A percentile compares a stretch with the other conserved stretches of the same genome.
Evolutionary conservation across 1,284 basidiomycete genomes (phyloP).

Genomic region (Cutaneotrichosporon cavernicola): DNA sequence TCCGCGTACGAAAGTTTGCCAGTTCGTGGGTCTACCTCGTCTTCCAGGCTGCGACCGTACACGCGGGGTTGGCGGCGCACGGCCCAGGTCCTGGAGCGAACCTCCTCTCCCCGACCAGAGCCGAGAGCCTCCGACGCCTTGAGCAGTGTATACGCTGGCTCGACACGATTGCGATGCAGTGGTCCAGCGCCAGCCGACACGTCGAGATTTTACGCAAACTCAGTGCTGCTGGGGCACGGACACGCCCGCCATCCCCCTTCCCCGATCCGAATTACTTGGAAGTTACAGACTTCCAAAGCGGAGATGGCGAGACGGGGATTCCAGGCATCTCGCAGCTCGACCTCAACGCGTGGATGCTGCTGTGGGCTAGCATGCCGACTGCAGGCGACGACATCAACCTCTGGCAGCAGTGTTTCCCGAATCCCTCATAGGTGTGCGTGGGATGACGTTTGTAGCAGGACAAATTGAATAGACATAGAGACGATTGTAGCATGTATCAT

Average conservation of each 20-base stretch:
- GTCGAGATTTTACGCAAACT: slow-evolving; percentile 27
- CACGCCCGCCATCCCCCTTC: slow-evolving; percentile 18
- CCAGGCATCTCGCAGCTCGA: slow-evolving; percentile 14
- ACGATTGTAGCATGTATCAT: neutral
- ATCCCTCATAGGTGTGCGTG: neutral
- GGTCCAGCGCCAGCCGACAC: slow-evolving; percentile 23
- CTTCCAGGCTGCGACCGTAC: slow-evolving; percentile 26
- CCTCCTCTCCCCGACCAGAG: slow-evolving; percentile 6
- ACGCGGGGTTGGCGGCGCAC: slow-evolving; percentile 22
- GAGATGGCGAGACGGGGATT: slow-evolving; percentile 1
- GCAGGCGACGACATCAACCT: slow-evolving; percentile 25
- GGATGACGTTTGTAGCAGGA: neutral
- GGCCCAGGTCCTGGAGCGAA: neutral
- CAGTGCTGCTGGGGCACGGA: slow-evolving; percentile 13
- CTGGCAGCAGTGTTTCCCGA: slow-evolving; percentile 28
- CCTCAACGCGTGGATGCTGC: slow-evolving; percentile 25
- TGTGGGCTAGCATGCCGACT: slow-evolving; percentile 26
- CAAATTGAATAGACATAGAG: neutral
- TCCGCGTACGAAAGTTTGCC: slow-evolving; percentile 25
- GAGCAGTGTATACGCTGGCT: slow-evolving; percentile 28
- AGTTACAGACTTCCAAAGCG: neutral
- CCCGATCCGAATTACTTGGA: neutral
- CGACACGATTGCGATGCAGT: slow-evolving; percentile 23
- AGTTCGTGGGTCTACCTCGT: slow-evolving; percentile 25
- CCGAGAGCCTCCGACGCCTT: slow-evolving; percentile 17